A percentile compares a stretch with the other conserved stretches of the same genome.
Conservation (phyloP, 352 stramenopile genomes). For the Phytophthora cactorum region DNA sequence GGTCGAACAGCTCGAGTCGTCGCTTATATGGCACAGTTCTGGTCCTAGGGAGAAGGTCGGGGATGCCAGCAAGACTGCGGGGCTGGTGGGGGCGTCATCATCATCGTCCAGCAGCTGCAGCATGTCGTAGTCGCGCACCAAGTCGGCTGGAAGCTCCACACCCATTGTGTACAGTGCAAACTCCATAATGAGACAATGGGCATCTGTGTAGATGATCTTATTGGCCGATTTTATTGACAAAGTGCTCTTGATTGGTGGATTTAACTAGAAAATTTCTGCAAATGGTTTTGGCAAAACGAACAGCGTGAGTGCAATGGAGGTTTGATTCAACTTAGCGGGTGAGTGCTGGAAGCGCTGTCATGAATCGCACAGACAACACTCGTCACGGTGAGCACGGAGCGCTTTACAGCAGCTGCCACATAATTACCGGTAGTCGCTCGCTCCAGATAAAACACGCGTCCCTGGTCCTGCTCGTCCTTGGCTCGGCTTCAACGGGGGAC, state of each 20-base stretch:
- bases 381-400: constrained; percentile 32
- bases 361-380: constrained; percentile 13
- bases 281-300: too few species aligned
- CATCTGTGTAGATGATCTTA: background rate
- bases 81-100: constrained; percentile 3
- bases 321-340: too few species aligned
- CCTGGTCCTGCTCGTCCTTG: constrained; percentile 14
- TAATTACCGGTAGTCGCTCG: constrained; percentile 34
- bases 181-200: background rate
- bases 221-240: background rate
- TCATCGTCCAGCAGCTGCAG: constrained; percentile 41
- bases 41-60: constrained; percentile 3
- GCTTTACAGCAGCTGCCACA: constrained; percentile 41
- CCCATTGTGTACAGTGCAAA: constrained; percentile 28
- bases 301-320: too few species aligned
- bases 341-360: background rate
- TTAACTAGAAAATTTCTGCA: too few species aligned
- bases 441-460: constrained; percentile 24
- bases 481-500: constrained; percentile 17
- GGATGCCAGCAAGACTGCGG: background rate
- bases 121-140: constrained; percentile 49
- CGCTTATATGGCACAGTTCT: constrained; percentile 14
- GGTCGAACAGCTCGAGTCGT: constrained; percentile 8
- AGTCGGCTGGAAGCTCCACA: constrained; percentile 33
- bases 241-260: background rate